phyloP scores from a whole-genome alignment of 2,329 filamentous ascomycete species.

The Colletotrichum eremochloae region DNA sequence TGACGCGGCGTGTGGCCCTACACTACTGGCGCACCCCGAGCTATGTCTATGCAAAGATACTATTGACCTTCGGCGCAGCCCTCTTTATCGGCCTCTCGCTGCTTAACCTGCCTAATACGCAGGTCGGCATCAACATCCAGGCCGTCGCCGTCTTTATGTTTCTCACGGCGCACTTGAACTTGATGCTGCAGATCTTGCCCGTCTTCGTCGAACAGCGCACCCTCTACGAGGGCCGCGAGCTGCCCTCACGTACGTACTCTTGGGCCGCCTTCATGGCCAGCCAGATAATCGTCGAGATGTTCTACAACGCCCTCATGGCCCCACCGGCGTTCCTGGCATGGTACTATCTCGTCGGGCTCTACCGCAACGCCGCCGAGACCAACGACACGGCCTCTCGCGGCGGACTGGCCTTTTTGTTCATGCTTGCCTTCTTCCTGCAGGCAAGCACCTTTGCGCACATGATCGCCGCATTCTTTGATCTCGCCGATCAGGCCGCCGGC shows the following conservation, averaged over 20 bases:
- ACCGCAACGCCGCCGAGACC: conserved; percentile 68
- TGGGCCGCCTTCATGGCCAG: conserved; percentile 76
- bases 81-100: conserved; percentile 78
- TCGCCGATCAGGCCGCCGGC: conserved; percentile 73
- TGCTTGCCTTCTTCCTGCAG: conserved; percentile 75
- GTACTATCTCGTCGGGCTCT: conserved; percentile 77
- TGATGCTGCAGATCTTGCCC: conserved; percentile 75
- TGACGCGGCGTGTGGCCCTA: conserved; percentile 75
- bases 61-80: conserved; percentile 64
- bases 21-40: conserved; percentile 83
- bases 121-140: conserved; percentile 77
- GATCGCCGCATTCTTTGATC: conserved; percentile 73
- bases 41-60: conserved; percentile 80
- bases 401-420: conserved; percentile 72
- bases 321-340: conserved; percentile 73
- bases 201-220: conserved; percentile 74
- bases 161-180: conserved; percentile 76
- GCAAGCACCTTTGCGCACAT: conserved; percentile 76
- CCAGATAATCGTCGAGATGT: conserved; percentile 76
- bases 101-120: conserved; percentile 69
- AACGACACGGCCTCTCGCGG: conserved; percentile 62
- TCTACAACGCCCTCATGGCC: conserved; percentile 73
- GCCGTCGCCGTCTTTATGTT: conserved; percentile 81
- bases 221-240: conserved; percentile 76
- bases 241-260: conserved; percentile 73